Evolutionary conservation across 2,329 filamentous ascomycete genomes (phyloP), one percentile per base, ranked within the genome.

Genomic region (Curvularia sp.): DNA sequence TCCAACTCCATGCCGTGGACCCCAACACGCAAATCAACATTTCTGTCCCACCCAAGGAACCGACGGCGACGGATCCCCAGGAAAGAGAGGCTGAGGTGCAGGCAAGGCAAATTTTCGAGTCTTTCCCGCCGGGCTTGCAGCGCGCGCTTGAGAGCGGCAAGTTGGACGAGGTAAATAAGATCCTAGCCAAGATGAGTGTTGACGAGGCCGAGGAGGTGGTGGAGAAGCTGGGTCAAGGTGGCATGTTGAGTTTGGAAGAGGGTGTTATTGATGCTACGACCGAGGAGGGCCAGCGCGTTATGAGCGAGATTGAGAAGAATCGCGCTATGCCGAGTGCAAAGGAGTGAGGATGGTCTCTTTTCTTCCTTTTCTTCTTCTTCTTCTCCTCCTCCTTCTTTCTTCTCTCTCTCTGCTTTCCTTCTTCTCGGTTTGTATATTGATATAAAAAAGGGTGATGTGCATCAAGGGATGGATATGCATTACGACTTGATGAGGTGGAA

Each of bases 261-360:
- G 89, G 96, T 49, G 92, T 99, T 50, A 96, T 99, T 67, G 95
- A 99, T 79, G 92, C 93, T 1, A 99, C 93, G 45, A 96, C 94
- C 2, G 89, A 93, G 73, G 89, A 95, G 74, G 93, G 93, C 3
- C 85, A 89, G 81, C 86, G 88, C 75, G 88, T 88, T 73, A 82
- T 94, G 68, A 89, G 90, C 79, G 87, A 93, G 65, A 84, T 96
- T 72, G 75, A 79, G 65, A 71, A 68, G 67, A 75, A 70, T 56
- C 68, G 72, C 15, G 71, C 71, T 58, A 74, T 80, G 67, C 75
- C 78, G 5, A 74, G 71, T 9, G 65, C 73, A 56, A 83, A 84
- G 32, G 48, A 42, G 12, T 42, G 21, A 51, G 9, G 10, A 32
- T 23, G 3, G 10, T 43, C 6, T 43, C 6, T n/a, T 15, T 25